Conservation (phyloP, 116 monocot species). For the Dioscorea cayenensis region DNA sequence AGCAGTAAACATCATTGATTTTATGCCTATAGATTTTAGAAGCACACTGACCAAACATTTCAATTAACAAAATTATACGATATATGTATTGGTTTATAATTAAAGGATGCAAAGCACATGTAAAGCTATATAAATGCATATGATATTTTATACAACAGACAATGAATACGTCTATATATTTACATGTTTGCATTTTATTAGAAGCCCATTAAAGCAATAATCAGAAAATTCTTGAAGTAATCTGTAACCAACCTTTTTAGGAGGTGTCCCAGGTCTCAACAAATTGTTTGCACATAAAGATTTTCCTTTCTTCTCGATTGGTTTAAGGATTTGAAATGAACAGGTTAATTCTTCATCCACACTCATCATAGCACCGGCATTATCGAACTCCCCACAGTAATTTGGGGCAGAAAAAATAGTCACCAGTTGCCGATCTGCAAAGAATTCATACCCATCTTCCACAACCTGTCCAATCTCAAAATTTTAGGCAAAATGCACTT, state of each 20-base stretch:
- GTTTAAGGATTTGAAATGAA: slow-evolving; percentile 1
- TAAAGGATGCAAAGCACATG: too few relatives aligned
- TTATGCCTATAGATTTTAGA: too few relatives aligned
- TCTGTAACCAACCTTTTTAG: neutral
- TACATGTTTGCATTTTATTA: neutral
- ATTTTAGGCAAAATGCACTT: neutral
- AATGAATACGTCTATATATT: too few relatives aligned
- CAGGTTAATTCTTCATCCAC: neutral
- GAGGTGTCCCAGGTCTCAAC: neutral
- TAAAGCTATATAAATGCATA: too few relatives aligned
- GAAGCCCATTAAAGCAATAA: neutral
- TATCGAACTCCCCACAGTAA: neutral
- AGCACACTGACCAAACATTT: too few relatives aligned
- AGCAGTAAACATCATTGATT: neutral
- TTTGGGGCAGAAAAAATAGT: neutral
- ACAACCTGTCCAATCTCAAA: neutral
- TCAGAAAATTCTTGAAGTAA: neutral
- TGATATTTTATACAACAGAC: too few relatives aligned
- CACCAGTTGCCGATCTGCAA: neutral
- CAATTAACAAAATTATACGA: too few relatives aligned
- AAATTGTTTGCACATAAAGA: neutral
- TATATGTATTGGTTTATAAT: too few relatives aligned
- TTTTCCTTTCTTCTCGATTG: neutral
- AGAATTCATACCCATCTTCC: neutral
- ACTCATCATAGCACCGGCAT: slow-evolving; percentile 1